phyloP scores from a whole-genome alignment of 1,139 yeast species.

The Lodderomyces parapsilosis region DNA sequence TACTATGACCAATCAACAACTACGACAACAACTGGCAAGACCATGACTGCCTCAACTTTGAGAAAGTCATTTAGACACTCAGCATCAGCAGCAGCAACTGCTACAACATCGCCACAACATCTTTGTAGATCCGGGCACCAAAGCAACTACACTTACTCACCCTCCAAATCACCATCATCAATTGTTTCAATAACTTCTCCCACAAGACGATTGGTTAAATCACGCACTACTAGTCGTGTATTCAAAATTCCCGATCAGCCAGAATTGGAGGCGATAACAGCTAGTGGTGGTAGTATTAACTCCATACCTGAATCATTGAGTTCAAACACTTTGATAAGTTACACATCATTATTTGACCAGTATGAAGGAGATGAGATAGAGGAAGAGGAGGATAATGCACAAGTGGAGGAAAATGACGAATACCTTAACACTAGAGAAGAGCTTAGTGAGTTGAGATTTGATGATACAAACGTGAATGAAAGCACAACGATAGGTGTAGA shows the following conservation, averaged over 20 bases:
- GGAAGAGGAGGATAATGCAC: conserved; percentile 3
- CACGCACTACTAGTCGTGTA: conserved; percentile 5
- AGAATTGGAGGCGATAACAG: not conserved
- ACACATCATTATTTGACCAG: conserved; percentile 25
- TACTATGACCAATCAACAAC: not conserved
- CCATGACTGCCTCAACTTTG: not conserved
- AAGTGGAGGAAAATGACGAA: not conserved
- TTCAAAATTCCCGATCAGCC: conserved; percentile 8
- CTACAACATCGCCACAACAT: not conserved
- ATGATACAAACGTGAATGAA: not conserved
- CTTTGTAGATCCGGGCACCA: not conserved
- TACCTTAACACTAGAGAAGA: not conserved
- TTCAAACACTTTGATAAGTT: conserved; percentile 19
- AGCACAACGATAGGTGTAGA: too few relatives aligned
- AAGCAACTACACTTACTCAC: conserved; percentile 1
- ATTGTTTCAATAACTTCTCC: not conserved
- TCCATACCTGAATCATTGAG: conserved; percentile 14
- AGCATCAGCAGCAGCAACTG: not conserved
- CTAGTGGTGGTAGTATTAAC: conserved; percentile 1
- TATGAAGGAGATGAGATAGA: conserved; percentile 15
- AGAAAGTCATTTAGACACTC: not conserved
- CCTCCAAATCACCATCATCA: not conserved
- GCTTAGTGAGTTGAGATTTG: not conserved
- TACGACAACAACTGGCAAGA: not conserved
- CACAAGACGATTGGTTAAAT: not conserved